phyloP scores from a whole-genome alignment of 768 basidiomycete species.

The Aureoboletus auriporus region DNA sequence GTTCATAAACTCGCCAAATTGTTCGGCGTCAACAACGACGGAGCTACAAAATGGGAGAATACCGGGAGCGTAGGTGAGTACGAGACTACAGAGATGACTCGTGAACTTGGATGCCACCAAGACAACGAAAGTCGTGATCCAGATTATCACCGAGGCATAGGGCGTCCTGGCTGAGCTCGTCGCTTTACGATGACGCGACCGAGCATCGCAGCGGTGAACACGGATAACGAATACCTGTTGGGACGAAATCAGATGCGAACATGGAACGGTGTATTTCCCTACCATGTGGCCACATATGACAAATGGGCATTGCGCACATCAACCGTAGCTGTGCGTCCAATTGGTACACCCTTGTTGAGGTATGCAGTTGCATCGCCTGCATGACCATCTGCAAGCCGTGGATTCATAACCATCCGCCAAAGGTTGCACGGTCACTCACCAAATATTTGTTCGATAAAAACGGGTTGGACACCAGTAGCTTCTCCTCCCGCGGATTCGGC shows the following conservation, averaged over 20 bases:
- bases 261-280: conserved; percentile 16
- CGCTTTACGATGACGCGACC: conserved; percentile 58
- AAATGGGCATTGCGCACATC: conserved; percentile 92
- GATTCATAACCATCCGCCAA: not conserved
- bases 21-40: not conserved
- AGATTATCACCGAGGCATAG: conserved; percentile 49
- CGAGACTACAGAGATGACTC: conserved; percentile 4
- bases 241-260: conserved; percentile 10
- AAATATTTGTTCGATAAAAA: conserved; percentile 88
- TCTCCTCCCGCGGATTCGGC: conserved; percentile 73
- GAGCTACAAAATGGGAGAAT: not conserved
- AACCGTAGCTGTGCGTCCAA: conserved; percentile 78
- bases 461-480: conserved; percentile 71
- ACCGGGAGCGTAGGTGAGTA: not conserved
- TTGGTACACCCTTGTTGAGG: conserved; percentile 69
- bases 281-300: conserved; percentile 96
- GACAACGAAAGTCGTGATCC: not conserved
- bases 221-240: conserved; percentile 83
- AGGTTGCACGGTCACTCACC: conserved; percentile 43
- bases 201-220: conserved; percentile 82
- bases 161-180: conserved; percentile 43
- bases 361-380: conserved; percentile 63
- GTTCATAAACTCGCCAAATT: not conserved
- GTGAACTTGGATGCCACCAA: not conserved
- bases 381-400: conserved; percentile 64